Percentiles rank a stretch among this genome's conserved stretches.
phyloP scores from a whole-genome alignment of 768 basidiomycete species.

The Pholiota molesta region DNA sequence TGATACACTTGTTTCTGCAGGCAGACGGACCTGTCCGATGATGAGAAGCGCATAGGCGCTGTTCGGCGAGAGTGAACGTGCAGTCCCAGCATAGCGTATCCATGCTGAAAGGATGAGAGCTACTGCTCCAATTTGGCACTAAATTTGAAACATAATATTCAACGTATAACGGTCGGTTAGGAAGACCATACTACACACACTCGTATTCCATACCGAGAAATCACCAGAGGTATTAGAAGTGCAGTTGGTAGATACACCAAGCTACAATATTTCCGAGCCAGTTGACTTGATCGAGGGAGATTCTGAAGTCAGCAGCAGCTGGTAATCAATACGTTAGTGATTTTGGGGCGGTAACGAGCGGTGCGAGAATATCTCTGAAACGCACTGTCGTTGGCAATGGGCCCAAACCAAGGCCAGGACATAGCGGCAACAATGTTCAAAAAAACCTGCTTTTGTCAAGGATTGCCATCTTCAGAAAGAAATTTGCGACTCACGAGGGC shows the following conservation, averaged over 20 bases:
- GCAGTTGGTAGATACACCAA: constrained; percentile 67
- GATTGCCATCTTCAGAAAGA: background rate
- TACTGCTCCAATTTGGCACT: constrained; percentile 66
- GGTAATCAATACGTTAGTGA: background rate
- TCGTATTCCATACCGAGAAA: constrained; percentile 61
- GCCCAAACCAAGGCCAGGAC: constrained; percentile 84
- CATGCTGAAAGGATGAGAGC: constrained; percentile 66
- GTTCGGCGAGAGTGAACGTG: constrained; percentile 48
- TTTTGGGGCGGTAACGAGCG: background rate
- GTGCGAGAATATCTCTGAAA: background rate
- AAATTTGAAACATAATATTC: background rate
- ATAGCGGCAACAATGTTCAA: constrained; percentile 66
- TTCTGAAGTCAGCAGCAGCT: constrained; percentile 68
- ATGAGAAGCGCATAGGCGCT: constrained; percentile 70
- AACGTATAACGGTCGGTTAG: constrained; percentile 1
- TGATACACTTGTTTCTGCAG: background rate
- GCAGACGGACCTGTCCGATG: constrained; percentile 64
- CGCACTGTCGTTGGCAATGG: constrained; percentile 72
- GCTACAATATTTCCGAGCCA: constrained; percentile 79
- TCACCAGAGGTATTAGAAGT: constrained; percentile 58
- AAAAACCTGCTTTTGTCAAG: constrained; percentile 44
- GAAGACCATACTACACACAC: constrained; percentile 53
- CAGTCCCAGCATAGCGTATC: constrained; percentile 77
- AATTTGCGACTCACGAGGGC: constrained; percentile 53
- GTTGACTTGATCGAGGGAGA: constrained; percentile 72